These are phyloP conservation scores for Tieghemostelium lacteum DNA, from an alignment of 78 protist genomes.

Conservation along the genomic window DNA sequence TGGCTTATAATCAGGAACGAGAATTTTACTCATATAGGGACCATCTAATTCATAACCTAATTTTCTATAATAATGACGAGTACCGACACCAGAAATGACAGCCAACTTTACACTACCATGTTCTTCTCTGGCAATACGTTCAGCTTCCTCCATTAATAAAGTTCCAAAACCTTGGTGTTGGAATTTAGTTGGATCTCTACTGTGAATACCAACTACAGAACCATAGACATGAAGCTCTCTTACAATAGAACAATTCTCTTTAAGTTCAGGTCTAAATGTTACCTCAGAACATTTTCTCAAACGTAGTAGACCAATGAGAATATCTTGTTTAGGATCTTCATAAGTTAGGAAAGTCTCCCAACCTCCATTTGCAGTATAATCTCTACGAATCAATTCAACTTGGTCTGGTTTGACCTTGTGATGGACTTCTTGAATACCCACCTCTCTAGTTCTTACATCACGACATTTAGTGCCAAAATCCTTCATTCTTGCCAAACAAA, in stretches of 20 bases:
- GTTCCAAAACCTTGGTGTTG: constrained; percentile 97
- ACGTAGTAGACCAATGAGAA: constrained; percentile 94
- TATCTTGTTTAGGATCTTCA: constrained; percentile 97
- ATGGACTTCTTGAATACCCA: constrained; percentile 91
- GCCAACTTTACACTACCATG: constrained; percentile 91
- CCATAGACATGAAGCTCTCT: constrained; percentile 99
- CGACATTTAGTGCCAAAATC: constrained; percentile 91
- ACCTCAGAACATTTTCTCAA: constrained; percentile 87
- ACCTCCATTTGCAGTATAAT: constrained; percentile 95
- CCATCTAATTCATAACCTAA: constrained; percentile 96
- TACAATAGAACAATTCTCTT: constrained; percentile 87
- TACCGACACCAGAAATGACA: constrained; percentile 97
- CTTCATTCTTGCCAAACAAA: constrained; percentile 84
- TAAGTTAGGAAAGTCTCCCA: constrained; percentile 97
- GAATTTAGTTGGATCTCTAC: constrained; percentile 84
- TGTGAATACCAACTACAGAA: constrained; percentile 88
- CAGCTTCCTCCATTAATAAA: constrained; percentile 97
- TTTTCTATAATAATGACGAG: constrained; percentile 96
- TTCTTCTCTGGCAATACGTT: constrained; percentile 95
- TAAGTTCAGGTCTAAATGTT: constrained; percentile 89
- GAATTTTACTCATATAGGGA: constrained; percentile 89
- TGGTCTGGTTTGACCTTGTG: constrained; percentile 83
- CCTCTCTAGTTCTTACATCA: constrained; percentile 91
- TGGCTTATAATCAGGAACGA: constrained; percentile 1
- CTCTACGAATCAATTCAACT: constrained; percentile 96